Evolutionary conservation across 129 eudicot species (phyloP), one percentile per base, ranked within the genome.

Genomic region (Kitagawia praeruptora): DNA sequence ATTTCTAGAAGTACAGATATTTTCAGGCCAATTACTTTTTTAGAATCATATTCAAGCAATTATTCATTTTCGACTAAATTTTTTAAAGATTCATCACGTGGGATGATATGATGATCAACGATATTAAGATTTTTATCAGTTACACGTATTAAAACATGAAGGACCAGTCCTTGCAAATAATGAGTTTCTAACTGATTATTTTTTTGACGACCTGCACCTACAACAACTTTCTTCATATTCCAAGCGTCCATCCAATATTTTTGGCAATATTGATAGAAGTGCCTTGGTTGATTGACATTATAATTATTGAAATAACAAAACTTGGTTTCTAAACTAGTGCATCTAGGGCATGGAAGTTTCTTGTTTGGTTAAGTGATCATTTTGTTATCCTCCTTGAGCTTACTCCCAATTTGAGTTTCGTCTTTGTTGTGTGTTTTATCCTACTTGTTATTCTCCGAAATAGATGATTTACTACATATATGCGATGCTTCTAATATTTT

Each of bases 271-370:
- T 48, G 67, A 23, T 70, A 77, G 70, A 51, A 77, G 79, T 77
- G 49, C 48, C 79, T 77, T 37, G 79, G 79, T 34, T 77, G 79
- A 23, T 77, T 77, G 39, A 49, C 79, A 53, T 77, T 77, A 56
- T 77, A 77, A 48, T 74, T 74, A 45, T 74, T 74, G 61, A 74
- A 74, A 37, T 74, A 74, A 37, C 77, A 74, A 27, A 74, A 77
- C 48, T 53, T 77, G 4, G 79, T 77, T 23, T 77, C 79, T 23
- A 77, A 49, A 42, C 79, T 77, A 21, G 40, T 77, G 79, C 79
- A 77, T 53, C 79, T 34, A 34, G 79, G 79, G 70, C 79, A 77
- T 34, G 79, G 70, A 49, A 77, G 8, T 47, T 38, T 53, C 70
- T 54, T 77, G 46, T 77, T 47, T 4, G 70, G 79, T 25, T 48